These are phyloP conservation scores for Verticillium nubilum DNA, from an alignment of 2,329 filamentous ascomycete genomes.

Conservation along the genomic window DNA sequence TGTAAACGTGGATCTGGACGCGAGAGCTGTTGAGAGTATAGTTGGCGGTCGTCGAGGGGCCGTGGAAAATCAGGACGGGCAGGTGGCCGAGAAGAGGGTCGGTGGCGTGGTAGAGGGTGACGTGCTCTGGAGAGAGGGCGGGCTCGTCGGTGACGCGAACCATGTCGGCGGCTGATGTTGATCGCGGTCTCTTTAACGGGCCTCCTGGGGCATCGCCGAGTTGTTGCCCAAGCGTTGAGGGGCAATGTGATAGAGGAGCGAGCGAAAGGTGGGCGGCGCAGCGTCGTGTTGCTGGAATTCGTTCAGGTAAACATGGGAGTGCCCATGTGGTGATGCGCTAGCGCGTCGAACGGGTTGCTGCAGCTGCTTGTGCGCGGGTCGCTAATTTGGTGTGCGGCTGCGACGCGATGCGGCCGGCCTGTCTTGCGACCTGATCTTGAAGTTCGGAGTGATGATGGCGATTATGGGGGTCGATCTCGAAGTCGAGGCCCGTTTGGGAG, in stretches of 20 bases:
- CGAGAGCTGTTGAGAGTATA: conserved; percentile 83
- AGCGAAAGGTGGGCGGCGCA: background rate
- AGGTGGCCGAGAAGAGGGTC: conserved; percentile 79
- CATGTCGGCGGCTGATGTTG: conserved; percentile 50
- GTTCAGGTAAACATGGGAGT: background rate
- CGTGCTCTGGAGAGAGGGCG: conserved; percentile 71
- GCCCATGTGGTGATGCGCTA: background rate
- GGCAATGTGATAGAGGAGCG: background rate
- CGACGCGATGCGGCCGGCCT: background rate
- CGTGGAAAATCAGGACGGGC: conserved; percentile 86
- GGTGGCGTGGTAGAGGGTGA: conserved; percentile 83
- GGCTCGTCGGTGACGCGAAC: conserved; percentile 76
- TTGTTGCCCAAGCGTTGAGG: background rate
- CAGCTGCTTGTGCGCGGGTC: conserved; percentile 16
- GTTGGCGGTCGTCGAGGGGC: conserved; percentile 83
- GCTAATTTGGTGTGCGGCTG: background rate
- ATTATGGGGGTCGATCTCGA: background rate
- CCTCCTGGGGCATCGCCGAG: conserved; percentile 18
- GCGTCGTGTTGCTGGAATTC: background rate
- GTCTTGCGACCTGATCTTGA: background rate
- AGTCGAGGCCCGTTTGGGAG: background rate
- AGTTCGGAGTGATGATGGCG: background rate
- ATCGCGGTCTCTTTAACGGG: conserved; percentile 13
- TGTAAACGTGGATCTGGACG: conserved; percentile 90
- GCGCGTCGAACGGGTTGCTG: conserved; percentile 11